Evolutionary conservation across 768 basidiomycete genomes (phyloP), one percentile per base, ranked within the genome.

Genomic region (Mycena latifolia): DNA sequence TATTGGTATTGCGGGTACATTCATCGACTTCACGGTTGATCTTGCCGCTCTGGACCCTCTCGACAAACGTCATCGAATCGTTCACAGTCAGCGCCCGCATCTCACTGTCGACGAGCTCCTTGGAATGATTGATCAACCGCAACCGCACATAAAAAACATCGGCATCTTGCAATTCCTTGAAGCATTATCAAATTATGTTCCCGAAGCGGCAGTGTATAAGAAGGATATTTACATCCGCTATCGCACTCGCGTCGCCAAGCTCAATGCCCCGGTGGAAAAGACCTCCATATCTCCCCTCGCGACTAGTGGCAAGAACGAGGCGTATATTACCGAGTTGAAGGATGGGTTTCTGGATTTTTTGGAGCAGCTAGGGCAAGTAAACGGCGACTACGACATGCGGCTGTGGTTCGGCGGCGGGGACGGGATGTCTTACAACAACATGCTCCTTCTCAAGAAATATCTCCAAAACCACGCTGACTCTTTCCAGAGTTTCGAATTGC

Each of bases 331-430:
- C 0, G 78, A 81, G 33, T 61, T 80, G 10, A 75, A 77, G 61
- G 78, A 73, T 27, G 77, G 71, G 0, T 51, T 81, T 0, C 15
- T 72, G 5, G 80, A 82, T 61, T 79, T 82, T 59, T 61, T 80
- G 2, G 64, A 39, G 0, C 81, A 82, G 65, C 8, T 50, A 1
- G 48, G 48, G 12, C 48, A 50, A 15, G 18, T 20, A 2, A 28
- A 50, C 6, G 28, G 28, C 78, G 80, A n/a, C n/a, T n/a, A n/a
- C n/a, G n/a, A n/a, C n/a, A n/a, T n/a, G n/a, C n/a, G n/a, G n/a
- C n/a, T n/a, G n/a, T n/a, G n/a, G n/a, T n/a, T n/a, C n/a, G n/a
- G n/a, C n/a, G n/a, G n/a, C n/a, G n/a, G n/a, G 1, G 79, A 82
- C 69, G 80, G 81, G 1, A 69, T n/a, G n/a, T n/a, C n/a, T n/a